These are phyloP conservation scores for Beauveria rudraprayagi DNA, from an alignment of 2,329 filamentous ascomycete species.

Conservation along the genomic window DNA sequence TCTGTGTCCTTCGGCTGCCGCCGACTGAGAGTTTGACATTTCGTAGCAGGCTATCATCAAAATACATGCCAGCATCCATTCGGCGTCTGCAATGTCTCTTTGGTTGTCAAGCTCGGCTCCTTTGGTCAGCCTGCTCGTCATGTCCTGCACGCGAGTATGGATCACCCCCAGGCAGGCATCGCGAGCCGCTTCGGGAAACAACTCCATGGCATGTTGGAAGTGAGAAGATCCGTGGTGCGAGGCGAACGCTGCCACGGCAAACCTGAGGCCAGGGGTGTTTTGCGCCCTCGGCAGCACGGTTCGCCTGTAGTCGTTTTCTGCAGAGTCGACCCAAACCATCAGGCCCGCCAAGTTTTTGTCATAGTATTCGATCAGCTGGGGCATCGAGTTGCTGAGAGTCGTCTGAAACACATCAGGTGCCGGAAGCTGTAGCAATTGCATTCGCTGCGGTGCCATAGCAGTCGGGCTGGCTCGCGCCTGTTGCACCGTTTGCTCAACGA, in stretches of 20 bases:
- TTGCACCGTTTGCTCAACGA: background rate
- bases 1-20: slow-evolving; percentile 21
- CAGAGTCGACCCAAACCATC: slow-evolving; percentile 25
- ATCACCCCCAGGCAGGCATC: slow-evolving; percentile 21
- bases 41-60: slow-evolving; percentile 22
- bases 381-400: slow-evolving; percentile 12
- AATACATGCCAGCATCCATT: slow-evolving; percentile 24
- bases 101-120: slow-evolving; percentile 17
- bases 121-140: slow-evolving; percentile 18
- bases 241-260: slow-evolving; percentile 23
- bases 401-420: slow-evolving; percentile 5
- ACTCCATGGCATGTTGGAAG: slow-evolving; percentile 15
- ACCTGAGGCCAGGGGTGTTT: slow-evolving; percentile 19
- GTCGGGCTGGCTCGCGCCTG: background rate
- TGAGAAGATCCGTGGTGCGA: slow-evolving; percentile 21
- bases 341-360: slow-evolving; percentile 22
- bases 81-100: slow-evolving; percentile 19
- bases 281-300: slow-evolving; percentile 20
- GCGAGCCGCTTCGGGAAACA: slow-evolving; percentile 21
- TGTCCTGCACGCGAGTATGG: slow-evolving; percentile 17
- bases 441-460: background rate
- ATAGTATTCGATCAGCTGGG: slow-evolving; percentile 22
- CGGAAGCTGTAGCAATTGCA: background rate
- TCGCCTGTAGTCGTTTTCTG: slow-evolving; percentile 22
- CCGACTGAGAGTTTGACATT: slow-evolving; percentile 20